phyloP scores from a whole-genome alignment of 164 flowering plant genomes.

The Macadamia tetraphylla region DNA sequence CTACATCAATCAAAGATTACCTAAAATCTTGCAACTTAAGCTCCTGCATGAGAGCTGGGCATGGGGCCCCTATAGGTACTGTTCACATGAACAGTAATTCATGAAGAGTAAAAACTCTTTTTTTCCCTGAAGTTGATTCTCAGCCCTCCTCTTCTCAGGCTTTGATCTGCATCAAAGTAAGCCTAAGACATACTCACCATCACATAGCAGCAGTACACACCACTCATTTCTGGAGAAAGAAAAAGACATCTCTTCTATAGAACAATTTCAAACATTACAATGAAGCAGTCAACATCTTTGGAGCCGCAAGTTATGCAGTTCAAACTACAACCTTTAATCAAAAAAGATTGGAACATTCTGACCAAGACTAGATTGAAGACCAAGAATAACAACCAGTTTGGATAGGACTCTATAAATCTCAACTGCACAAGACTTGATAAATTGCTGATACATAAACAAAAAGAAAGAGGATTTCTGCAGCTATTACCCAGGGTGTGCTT shows the following conservation, averaged over 20 bases:
- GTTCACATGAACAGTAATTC: too few relatives aligned
- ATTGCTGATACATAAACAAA: conserved; percentile 1
- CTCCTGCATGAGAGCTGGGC: too few relatives aligned
- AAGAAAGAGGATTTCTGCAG: conserved; percentile 12
- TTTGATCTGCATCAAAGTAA: not conserved
- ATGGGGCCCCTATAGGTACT: too few relatives aligned
- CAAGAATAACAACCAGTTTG: conserved; percentile 5
- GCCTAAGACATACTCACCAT: too few relatives aligned
- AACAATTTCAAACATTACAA: not conserved
- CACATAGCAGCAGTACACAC: too few relatives aligned
- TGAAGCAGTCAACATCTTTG: not conserved
- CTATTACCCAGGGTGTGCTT: conserved; percentile 8
- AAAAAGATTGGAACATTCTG: conserved; percentile 3
- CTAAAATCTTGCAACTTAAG: too few relatives aligned
- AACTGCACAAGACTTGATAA: conserved; percentile 14
- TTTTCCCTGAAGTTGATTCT: too few relatives aligned
- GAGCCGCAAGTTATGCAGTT: conserved; percentile 6
- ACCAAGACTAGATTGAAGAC: conserved; percentile 7
- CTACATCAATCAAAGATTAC: too few relatives aligned
- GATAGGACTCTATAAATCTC: conserved; percentile 12
- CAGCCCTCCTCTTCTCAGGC: too few relatives aligned
- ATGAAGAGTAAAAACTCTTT: too few relatives aligned
- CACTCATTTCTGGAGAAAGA: not conserved
- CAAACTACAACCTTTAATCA: conserved; percentile 1
- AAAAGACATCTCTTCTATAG: conserved; percentile 6